These are phyloP conservation scores for Fragosphaeria purpurea DNA, from an alignment of 2,329 filamentous ascomycete species.

Conservation along the genomic window DNA sequence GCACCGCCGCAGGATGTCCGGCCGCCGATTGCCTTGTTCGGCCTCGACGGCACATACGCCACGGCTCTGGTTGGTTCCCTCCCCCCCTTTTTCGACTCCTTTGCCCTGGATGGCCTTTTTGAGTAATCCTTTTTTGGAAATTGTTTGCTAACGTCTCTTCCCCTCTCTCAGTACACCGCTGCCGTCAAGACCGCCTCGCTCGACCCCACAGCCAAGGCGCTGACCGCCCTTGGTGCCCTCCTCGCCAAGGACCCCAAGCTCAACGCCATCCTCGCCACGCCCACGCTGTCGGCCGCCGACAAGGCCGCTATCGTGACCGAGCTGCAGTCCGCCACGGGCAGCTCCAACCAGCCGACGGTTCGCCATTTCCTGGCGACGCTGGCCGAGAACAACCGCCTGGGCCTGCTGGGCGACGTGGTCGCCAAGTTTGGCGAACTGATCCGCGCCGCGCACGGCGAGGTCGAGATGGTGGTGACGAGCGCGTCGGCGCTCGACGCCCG, in stretches of 20 bases:
- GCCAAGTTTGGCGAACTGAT: constrained; percentile 84
- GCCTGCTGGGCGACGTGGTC: constrained; percentile 68
- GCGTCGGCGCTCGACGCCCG: constrained; percentile 81
- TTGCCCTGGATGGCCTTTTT: background rate
- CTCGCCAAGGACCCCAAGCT: constrained; percentile 82
- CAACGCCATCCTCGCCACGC: constrained; percentile 60
- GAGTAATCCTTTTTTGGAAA: too few relatives aligned
- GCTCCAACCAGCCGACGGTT: constrained; percentile 63
- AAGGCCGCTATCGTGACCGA: constrained; percentile 80
- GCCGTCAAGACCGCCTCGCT: constrained; percentile 79
- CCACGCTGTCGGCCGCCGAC: constrained; percentile 67
- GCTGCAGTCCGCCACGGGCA: constrained; percentile 71
- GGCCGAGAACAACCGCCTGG: constrained; percentile 92
- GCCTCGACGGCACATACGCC: constrained; percentile 96
- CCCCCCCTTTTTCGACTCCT: background rate
- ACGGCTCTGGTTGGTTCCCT: constrained; percentile 76
- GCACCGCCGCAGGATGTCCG: constrained; percentile 57
- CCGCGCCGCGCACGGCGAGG: constrained; percentile 80
- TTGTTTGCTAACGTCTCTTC: too few relatives aligned
- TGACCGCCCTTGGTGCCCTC: constrained; percentile 59
- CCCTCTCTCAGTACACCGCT: constrained; percentile 70
- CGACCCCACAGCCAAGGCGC: constrained; percentile 73
- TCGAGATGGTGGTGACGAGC: constrained; percentile 85
- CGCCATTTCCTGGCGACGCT: constrained; percentile 90
- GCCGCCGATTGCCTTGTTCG: constrained; percentile 85